Base-by-base conservation (phyloP, 2,329 filamentous ascomycete species). In the Trichoderma koningiopsis region DNA sequence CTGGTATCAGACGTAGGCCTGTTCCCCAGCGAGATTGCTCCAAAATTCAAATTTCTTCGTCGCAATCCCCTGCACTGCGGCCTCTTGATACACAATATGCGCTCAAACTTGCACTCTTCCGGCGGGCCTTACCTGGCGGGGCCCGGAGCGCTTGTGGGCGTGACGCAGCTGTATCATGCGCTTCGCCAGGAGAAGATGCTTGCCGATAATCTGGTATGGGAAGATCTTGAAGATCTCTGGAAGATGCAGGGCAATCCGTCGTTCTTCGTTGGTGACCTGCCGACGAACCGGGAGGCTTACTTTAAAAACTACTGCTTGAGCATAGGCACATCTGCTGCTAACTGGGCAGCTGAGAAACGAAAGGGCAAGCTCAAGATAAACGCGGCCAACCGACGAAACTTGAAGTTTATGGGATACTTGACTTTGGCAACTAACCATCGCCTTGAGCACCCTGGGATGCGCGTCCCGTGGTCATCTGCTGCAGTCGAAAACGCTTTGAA, bases 161-260 rank as follows among this genome's bases (percentile, higher is more conserved):
- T 49, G 22, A 61, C 59, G 19, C 59, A 61, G 40, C 59, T 61
- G 24, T 61, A 61, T 22, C 59, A 61, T 10, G 59, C 40, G 22
- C 59, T 61, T 49, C 59, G 59, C 5, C 59, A 61, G 59, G 59
- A 61, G 59, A 61, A 49, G 40, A 8, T 61, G 40, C 59, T 61
- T 5, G 37, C 59, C n/a, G 59, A 49, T 0, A 24, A 22, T 14
- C 59, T 61, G 5, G 59, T 22, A 1, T 61, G 59, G 40, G 37
- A 61, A 8, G 59, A 61, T 29, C 40, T 61, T 11, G 59, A 61
- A 2, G 29, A 27, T 19, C 59, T 61, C 24, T 47, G 24, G n/a
- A 49, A 61, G 27, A 22, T 61, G n/a, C 59, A 61, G 27, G 59
- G 59, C 27, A 33, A 33, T n/a, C 19, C 59, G 6, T 33, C 59